phyloP scores from a whole-genome alignment of 208 protist species.

The Leishmania amazonensis region DNA sequence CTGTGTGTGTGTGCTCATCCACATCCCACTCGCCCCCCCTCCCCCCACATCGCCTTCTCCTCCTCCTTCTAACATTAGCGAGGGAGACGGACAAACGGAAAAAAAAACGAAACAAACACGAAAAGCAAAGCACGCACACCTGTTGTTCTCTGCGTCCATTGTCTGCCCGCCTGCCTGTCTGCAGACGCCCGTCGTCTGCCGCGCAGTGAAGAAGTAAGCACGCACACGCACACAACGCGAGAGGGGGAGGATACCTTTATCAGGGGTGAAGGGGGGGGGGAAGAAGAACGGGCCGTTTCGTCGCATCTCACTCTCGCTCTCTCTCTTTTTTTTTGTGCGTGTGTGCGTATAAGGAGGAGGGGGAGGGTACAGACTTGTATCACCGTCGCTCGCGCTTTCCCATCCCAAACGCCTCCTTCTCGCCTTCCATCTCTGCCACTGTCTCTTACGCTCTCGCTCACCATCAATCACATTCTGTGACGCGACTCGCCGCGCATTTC shows the following conservation, averaged over 20 bases:
- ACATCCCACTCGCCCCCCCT: background rate
- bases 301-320: background rate
- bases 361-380: background rate
- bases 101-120: background rate
- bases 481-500: background rate
- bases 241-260: no score
- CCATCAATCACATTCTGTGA: background rate
- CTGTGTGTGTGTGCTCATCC: slow-evolving; percentile 4
- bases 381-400: background rate
- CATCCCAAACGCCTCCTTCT: background rate
- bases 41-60: background rate
- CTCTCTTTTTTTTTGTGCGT: slow-evolving; percentile 3
- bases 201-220: background rate
- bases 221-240: no score
- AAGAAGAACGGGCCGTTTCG: background rate
- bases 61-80: background rate
- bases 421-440: background rate
- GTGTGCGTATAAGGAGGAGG: background rate
- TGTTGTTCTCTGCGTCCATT: background rate
- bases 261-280: no score
- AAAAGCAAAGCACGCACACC: background rate
- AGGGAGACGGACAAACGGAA: background rate
- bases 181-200: background rate
- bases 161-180: no score
- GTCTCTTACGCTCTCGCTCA: background rate